These are phyloP conservation scores for Plectosphaerella plurivora DNA, from an alignment of 2,329 filamentous ascomycete genomes.

Conservation along the genomic window DNA sequence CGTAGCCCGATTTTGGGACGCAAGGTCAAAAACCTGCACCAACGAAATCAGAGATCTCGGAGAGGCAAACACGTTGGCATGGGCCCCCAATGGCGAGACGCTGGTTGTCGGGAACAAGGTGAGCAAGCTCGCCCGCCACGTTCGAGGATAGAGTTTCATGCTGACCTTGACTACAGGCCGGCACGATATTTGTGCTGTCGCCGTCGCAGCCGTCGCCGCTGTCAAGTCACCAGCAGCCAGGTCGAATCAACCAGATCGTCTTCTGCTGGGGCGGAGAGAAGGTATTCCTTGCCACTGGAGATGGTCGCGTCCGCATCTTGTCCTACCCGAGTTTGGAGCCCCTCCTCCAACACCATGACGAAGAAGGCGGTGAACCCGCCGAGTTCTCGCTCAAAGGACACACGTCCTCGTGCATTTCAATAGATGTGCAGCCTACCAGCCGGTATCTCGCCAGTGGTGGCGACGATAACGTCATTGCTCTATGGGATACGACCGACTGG, in stretches of 20 bases:
- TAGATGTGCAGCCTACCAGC: constrained; percentile 66
- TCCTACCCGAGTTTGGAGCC: constrained; percentile 62
- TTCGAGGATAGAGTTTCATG: not conserved
- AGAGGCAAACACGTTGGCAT: constrained; percentile 66
- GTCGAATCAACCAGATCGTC: constrained; percentile 67
- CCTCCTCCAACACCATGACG: constrained; percentile 31
- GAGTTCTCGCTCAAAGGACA: constrained; percentile 67
- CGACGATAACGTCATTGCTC: constrained; percentile 67
- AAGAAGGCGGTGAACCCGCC: constrained; percentile 29
- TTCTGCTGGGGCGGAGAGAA: constrained; percentile 72
- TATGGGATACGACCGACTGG: constrained; percentile 78
- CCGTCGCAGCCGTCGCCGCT: constrained; percentile 53
- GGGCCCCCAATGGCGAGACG: constrained; percentile 67
- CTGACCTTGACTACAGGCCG: constrained; percentile 40
- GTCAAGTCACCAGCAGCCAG: constrained; percentile 53
- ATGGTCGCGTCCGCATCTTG: constrained; percentile 67
- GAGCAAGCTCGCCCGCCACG: constrained; percentile 13
- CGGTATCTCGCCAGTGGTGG: constrained; percentile 71
- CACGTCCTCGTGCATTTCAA: constrained; percentile 65
- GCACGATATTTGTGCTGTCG: constrained; percentile 59
- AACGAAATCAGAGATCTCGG: constrained; percentile 65
- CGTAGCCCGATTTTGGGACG: constrained; percentile 75
- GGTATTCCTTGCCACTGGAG: constrained; percentile 65
- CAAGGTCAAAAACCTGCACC: constrained; percentile 65
- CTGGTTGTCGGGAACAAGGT: constrained; percentile 73